These are phyloP conservation scores for Nigrospora sphaerica DNA, from an alignment of 2,329 filamentous ascomycete genomes.

Conservation along the genomic window DNA sequence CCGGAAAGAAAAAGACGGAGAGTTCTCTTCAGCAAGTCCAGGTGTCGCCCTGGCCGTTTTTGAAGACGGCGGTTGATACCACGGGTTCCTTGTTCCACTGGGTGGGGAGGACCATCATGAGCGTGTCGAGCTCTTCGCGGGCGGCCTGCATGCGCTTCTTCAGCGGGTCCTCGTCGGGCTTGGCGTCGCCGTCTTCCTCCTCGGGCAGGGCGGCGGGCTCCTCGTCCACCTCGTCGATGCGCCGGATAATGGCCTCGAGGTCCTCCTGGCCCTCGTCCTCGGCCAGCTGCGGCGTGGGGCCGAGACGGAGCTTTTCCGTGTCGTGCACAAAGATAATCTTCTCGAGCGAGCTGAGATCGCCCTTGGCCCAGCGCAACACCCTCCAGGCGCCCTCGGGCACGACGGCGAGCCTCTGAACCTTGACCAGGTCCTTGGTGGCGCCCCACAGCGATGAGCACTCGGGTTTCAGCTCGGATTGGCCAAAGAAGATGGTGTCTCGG, in stretches of 20 bases:
- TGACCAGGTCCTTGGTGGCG: slow-evolving; percentile 15
- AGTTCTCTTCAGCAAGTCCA: not conserved
- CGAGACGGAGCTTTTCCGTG: slow-evolving; percentile 16
- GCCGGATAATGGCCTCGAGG: slow-evolving; percentile 10
- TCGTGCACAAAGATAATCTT: slow-evolving; percentile 24
- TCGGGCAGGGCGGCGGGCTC: slow-evolving; percentile 1
- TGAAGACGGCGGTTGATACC: slow-evolving; percentile 22
- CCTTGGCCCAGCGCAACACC: slow-evolving; percentile 18
- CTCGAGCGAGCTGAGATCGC: slow-evolving; percentile 15
- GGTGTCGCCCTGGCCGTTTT: not conserved
- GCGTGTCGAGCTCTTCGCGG: slow-evolving; percentile 20
- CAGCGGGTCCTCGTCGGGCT: not conserved
- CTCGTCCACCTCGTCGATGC: slow-evolving; percentile 11
- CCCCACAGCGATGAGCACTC: slow-evolving; percentile 19
- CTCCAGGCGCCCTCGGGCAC: slow-evolving; percentile 24
- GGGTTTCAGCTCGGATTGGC: slow-evolving; percentile 17
- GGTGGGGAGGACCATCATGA: slow-evolving; percentile 20
- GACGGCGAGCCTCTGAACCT: slow-evolving; percentile 18
- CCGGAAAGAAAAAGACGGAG: not conserved
- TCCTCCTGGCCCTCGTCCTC: slow-evolving; percentile 16
- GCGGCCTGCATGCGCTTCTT: slow-evolving; percentile 23
- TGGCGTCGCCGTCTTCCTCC: not conserved
- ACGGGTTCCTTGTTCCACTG: slow-evolving; percentile 20
- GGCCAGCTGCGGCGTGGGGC: slow-evolving; percentile 14
- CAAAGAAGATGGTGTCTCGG: slow-evolving; percentile 23